Evolutionary conservation across 2,329 filamentous ascomycete species (phyloP).

Genomic region (Calonectria leucothoes): DNA sequence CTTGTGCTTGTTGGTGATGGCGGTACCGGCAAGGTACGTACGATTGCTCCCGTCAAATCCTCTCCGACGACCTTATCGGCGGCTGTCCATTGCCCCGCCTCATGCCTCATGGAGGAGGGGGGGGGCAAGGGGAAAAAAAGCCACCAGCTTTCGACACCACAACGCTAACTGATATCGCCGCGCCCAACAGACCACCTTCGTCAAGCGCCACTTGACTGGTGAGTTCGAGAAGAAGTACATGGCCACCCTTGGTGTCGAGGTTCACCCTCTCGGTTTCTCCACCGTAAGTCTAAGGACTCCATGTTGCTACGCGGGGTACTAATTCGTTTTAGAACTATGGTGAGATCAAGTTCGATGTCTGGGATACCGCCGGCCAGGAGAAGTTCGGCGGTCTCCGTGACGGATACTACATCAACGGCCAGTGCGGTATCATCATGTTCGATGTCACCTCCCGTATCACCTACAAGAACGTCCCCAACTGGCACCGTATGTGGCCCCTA

Average conservation of each 20-base stretch:
- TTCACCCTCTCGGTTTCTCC: constrained; percentile 97
- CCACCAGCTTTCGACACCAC: constrained; percentile 20
- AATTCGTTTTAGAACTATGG: constrained; percentile 80
- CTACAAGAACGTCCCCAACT: constrained; percentile 99
- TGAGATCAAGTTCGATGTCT: constrained; percentile 98
- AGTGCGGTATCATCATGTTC: constrained; percentile 99
- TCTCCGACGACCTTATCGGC: constrained; percentile 35
- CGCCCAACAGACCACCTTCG: constrained; percentile 88
- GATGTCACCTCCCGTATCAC: constrained; percentile 99
- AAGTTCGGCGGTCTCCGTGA: constrained; percentile 99
- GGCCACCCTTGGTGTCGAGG: constrained; percentile 98
- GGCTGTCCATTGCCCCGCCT: constrained; percentile 36
- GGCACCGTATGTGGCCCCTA: constrained; percentile 84
- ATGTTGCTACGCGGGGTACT: constrained; percentile 39
- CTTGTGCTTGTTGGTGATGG: constrained; percentile 99
- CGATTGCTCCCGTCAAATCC: constrained; percentile 33
- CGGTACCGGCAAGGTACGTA: constrained; percentile 94
- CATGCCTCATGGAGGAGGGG: constrained; percentile 22
- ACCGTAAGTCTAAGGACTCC: constrained; percentile 76
- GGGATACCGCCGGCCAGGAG: constrained; percentile 99
- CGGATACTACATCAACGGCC: constrained; percentile 99
- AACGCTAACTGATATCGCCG: constrained; percentile 31
- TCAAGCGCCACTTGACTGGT: constrained; percentile 99
- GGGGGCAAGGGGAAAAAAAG: constrained; percentile 20
- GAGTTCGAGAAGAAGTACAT: constrained; percentile 99